Evolutionary conservation across 2,329 filamentous ascomycete genomes (phyloP), one percentile per base, ranked within the genome.

Genomic region (Calonectria montana): DNA sequence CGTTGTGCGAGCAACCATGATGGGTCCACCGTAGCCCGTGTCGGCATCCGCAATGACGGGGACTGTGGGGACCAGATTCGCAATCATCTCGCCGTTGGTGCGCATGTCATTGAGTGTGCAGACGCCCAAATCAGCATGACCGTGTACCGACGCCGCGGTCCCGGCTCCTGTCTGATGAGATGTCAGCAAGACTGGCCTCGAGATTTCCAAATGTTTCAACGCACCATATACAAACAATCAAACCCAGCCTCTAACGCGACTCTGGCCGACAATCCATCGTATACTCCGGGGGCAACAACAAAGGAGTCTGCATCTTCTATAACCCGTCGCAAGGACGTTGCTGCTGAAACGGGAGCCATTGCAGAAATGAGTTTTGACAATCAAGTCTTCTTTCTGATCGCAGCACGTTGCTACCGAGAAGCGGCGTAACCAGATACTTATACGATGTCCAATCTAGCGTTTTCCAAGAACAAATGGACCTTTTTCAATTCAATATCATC

Each of bases 21-120:
- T 81, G 3, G 87, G 86, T 21, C 86, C 85, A 27, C 88, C 90
- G 79, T 89, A 91, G 47, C 89, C 89, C 0, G 89, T 91, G 79
- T 91, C 89, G 35, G 88, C 88, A 78, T 91, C 90, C 10, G 89
- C 91, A 74, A 93, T 92, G 23, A 93, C 79, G 0, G 91, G 91
- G 0, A 88, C 83, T 0, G 81, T 79, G 0, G 88, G 87, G 74
- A 91, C 85, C 35, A 93, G 84, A 48, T 86, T 87, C 68, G 91
- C 90, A 69, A 93, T 90, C 89, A 92, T 92, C 64, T 87, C 85
- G n/a, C 91, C 91, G 79, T 92, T 90, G 53, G 84, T 83, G 41
- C 85, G 84, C 91, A 93, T 93, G 81, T 93, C 91, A 77, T 88
- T 87, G 37, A 91, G 84, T 1, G 90, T 89, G 2, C 89, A 88